Conservation (phyloP, 2,329 filamentous ascomycete species). For the Xylariaceae sp. region DNA sequence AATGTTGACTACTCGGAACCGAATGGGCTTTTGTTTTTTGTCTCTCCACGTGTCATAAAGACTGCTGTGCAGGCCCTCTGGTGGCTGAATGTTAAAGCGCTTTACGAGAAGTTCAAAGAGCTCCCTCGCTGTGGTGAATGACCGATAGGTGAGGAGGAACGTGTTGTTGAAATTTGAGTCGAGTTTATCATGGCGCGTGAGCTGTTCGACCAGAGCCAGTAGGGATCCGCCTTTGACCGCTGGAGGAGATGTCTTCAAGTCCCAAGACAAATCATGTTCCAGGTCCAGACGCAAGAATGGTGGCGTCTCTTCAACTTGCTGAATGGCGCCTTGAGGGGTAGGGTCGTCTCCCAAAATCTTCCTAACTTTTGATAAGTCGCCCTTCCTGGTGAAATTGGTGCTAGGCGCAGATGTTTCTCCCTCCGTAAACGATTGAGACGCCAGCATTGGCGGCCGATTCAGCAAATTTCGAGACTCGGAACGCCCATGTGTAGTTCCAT, state of each 20-base stretch:
- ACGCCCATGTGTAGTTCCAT: conserved; percentile 48
- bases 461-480: conserved; percentile 49
- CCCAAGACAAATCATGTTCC: conserved; percentile 85
- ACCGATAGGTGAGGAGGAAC: conserved; percentile 93
- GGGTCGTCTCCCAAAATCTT: conserved; percentile 65
- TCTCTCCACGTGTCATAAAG: conserved; percentile 89
- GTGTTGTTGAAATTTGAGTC: conserved; percentile 97
- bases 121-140: conserved; percentile 86
- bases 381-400: conserved; percentile 50
- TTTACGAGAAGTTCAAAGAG: conserved; percentile 90
- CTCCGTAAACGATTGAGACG: conserved; percentile 63
- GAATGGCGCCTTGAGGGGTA: conserved; percentile 42
- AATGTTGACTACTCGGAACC: conserved; percentile 95
- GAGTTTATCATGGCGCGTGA: conserved; percentile 92
- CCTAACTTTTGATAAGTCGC: conserved; percentile 60
- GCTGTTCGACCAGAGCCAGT: conserved; percentile 83
- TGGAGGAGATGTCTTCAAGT: conserved; percentile 71
- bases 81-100: conserved; percentile 88
- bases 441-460: conserved; percentile 45
- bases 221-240: conserved; percentile 86
- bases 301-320: conserved; percentile 69
- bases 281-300: conserved; percentile 83
- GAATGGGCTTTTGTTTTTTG: conserved; percentile 91
- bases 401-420: conserved; percentile 45
- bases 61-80: conserved; percentile 67